Evolutionary conservation across 164 flowering plant genomes (phyloP).

Genomic region (Platanus orientalis): DNA sequence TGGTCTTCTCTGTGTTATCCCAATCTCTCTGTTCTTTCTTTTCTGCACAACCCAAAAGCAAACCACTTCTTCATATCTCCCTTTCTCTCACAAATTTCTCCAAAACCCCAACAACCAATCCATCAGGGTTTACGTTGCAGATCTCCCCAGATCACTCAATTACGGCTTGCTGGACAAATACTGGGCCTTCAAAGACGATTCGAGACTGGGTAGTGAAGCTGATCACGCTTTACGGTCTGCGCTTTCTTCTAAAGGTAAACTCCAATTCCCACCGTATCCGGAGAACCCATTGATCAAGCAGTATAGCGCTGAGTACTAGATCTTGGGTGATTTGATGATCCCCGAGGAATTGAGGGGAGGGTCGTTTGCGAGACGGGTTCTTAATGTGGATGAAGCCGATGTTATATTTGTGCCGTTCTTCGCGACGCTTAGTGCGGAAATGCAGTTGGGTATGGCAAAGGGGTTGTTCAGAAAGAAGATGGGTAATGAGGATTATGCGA

Average conservation of each 20-base stretch:
- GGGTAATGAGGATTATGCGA: constrained; percentile 78
- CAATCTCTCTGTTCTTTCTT: constrained; percentile 28
- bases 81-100: constrained; percentile 9
- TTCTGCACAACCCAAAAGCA: constrained; percentile 22
- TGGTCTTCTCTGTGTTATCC: constrained; percentile 35
- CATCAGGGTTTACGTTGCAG: constrained; percentile 64
- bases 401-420: constrained; percentile 92
- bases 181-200: constrained; percentile 60
- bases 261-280: constrained; percentile 54
- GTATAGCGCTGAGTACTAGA: constrained; percentile 98
- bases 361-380: constrained; percentile 75
- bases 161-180: constrained; percentile 66
- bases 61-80: constrained; percentile 25
- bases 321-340: constrained; percentile 79
- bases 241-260: constrained; percentile 16
- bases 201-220: constrained; percentile 52
- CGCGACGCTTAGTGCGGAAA: constrained; percentile 86
- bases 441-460: constrained; percentile 65
- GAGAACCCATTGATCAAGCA: constrained; percentile 89
- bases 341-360: constrained; percentile 34
- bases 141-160: constrained; percentile 86
- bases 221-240: constrained; percentile 39
- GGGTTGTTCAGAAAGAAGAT: constrained; percentile 65
- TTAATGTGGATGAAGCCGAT: constrained; percentile 51
- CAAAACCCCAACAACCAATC: constrained; percentile 8